Evolutionary conservation across 2,329 filamentous ascomycete genomes (phyloP).

Genomic region (Ophiocordyceps camponoti-rufipedis): DNA sequence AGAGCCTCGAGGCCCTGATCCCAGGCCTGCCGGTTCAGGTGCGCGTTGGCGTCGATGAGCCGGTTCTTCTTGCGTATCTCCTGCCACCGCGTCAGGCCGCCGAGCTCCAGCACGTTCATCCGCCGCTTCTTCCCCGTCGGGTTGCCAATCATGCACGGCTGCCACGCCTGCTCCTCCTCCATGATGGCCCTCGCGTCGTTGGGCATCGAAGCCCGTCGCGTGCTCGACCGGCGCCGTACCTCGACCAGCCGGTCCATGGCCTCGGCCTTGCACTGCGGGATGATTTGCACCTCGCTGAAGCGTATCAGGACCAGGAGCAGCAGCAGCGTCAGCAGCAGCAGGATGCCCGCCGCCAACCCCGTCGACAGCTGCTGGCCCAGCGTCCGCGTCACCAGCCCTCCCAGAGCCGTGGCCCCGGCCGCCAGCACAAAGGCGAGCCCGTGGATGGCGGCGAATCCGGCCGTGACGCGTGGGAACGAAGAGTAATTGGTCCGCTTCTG

Average conservation of each 20-base stretch:
- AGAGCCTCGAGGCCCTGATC: slow-evolving; percentile 18
- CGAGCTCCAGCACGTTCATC: slow-evolving; percentile 55
- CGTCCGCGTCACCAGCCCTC: slow-evolving; percentile 46
- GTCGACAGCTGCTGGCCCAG: slow-evolving; percentile 51
- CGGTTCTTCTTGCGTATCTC: slow-evolving; percentile 48
- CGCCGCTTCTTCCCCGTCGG: slow-evolving; percentile 49
- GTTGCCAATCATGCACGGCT: slow-evolving; percentile 52
- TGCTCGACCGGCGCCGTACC: slow-evolving; percentile 28
- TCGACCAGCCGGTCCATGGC: slow-evolving; percentile 35
- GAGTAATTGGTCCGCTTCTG: slow-evolving; percentile 50
- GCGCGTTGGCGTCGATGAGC: slow-evolving; percentile 28
- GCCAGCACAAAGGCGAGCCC: slow-evolving; percentile 51
- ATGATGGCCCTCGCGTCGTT: slow-evolving; percentile 19
- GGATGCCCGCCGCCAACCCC: slow-evolving; percentile 47
- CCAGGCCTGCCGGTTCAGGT: slow-evolving; percentile 17
- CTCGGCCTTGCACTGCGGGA: slow-evolving; percentile 39
- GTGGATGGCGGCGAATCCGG: slow-evolving; percentile 55
- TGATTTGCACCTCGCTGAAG: slow-evolving; percentile 48
- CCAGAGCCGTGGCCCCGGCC: slow-evolving; percentile 48
- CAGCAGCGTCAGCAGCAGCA: slow-evolving; percentile 45
- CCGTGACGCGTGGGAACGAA: slow-evolving; percentile 54
- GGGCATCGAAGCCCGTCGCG: slow-evolving; percentile 23
- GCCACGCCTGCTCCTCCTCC: slow-evolving; percentile 42
- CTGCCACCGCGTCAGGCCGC: slow-evolving; percentile 49
- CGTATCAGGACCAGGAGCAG: slow-evolving; percentile 44